Evolutionary conservation across 345 rosid genomes (phyloP).

Genomic region (Populus deltoides): DNA sequence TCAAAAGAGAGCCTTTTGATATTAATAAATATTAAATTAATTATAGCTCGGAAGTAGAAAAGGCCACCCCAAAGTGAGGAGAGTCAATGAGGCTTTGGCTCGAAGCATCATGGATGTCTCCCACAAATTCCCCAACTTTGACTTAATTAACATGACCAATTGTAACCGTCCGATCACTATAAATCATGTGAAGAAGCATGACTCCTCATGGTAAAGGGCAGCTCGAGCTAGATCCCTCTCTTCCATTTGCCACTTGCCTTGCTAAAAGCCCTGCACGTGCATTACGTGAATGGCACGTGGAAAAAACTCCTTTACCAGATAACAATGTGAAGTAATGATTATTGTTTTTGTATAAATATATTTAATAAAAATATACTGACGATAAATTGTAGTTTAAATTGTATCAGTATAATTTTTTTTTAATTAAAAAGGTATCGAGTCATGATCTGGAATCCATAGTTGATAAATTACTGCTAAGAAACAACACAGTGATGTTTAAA

Average conservation of each 20-base stretch:
- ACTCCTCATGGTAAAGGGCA: no score
- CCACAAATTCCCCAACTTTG: not conserved
- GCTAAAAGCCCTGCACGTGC: not conserved
- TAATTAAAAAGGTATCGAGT: no score
- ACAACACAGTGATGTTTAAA: no score
- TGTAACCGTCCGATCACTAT: not conserved
- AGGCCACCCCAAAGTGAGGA: not conserved
- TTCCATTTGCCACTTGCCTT: not conserved
- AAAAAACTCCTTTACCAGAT: not conserved
- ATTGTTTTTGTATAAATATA: not conserved
- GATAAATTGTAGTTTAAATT: no score
- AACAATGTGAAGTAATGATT: not conserved
- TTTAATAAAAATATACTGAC: no score
- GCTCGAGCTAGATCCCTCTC: not conserved
- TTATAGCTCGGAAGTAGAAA: not conserved
- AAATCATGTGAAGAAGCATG: not conserved
- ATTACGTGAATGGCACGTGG: not conserved
- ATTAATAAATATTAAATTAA: not conserved
- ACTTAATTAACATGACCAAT: not conserved
- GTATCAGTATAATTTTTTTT: no score
- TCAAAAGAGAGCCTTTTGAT: not conserved
- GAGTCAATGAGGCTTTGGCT: conserved; percentile 16
- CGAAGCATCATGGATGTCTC: conserved; percentile 33
- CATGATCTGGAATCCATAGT: no score
- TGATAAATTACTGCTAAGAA: no score